Base-by-base conservation (phyloP, 805 yeast species). In the Yarrowia deformans region DNA sequence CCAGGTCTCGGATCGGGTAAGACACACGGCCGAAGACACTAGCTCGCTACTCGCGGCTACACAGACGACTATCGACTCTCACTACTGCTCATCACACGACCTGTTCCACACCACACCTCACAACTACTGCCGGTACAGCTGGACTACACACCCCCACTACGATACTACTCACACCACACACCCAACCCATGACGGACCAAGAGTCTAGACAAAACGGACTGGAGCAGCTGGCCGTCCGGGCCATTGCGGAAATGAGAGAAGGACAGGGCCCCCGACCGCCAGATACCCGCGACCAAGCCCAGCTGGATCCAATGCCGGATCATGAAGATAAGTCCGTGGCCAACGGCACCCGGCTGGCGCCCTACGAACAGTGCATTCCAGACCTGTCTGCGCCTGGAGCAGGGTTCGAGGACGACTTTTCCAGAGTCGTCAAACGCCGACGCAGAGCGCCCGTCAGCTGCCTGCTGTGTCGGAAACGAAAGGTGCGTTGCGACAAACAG, bases 241-340 rank as follows among this genome's bases (percentile, higher is more conserved):
- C 63, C 39, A 56, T 56, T 40, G 63, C 63, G 23, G 63, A 56
- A 56, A 56, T 56, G 63, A 8, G 63, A 56, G 63, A 56, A 56
- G 63, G 63, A 8, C 63, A 56, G 37, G 63, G 63, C 2, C 63
- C 63, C 9, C 37, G 63, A 10, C 63, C 63, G 23, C 48, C 63
- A 56, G 63, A 56, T 54, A 39, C 60, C 45, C 60, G 32, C 14
- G 45, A 52, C n/a, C 58, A n/a, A 16, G 29, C 13, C n/a, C 32
- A 12, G 19, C 34, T 37, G 34, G 60, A 54, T 39, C 60, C 39
- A 8, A 43, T 54, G 10, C 58, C 43, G 43, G 60, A 56, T 42
- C 63, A 29, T 23, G 63, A 56, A 3, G 63, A 55, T 8, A 55
- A 55, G 61, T 9, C 63, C 63, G 39, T 9, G 16, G 19, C 3